Evolutionary conservation across 768 basidiomycete species (phyloP).

Genomic region (Suillus americanus): DNA sequence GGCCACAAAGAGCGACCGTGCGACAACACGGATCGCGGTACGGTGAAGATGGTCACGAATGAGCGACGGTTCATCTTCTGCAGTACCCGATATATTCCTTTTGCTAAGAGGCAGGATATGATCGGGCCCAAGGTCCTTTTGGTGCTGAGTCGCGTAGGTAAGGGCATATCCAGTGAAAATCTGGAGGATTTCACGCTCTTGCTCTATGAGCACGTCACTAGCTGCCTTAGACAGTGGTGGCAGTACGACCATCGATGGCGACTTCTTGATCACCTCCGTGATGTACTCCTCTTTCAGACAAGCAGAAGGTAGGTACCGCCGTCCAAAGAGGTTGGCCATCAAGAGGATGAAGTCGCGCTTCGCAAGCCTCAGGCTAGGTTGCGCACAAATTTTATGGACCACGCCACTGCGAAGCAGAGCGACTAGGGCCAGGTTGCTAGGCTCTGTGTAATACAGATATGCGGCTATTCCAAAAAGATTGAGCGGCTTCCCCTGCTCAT

Average conservation of each 20-base stretch:
- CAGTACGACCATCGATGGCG: conserved; percentile 57
- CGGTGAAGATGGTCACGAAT: conserved; percentile 34
- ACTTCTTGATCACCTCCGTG: conserved; percentile 37
- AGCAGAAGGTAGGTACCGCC: conserved; percentile 50
- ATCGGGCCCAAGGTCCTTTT: conserved; percentile 41
- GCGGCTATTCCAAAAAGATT: conserved; percentile 55
- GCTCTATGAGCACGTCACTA: conserved; percentile 39
- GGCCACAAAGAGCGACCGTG: conserved; percentile 64
- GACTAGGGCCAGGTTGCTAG: conserved; percentile 67
- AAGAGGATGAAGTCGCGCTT: conserved; percentile 52
- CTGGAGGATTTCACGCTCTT: conserved; percentile 48
- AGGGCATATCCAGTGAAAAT: conserved; percentile 59
- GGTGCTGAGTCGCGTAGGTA: conserved; percentile 44
- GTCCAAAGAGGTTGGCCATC: conserved; percentile 65
- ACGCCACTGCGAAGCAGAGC: conserved; percentile 55
- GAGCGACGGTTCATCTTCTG: conserved; percentile 1
- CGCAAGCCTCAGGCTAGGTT: conserved; percentile 38
- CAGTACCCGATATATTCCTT: conserved; percentile 19
- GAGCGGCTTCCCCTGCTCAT: conserved; percentile 53
- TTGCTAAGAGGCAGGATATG: conserved; percentile 49
- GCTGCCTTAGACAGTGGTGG: conserved; percentile 46
- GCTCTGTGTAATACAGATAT: conserved; percentile 65
- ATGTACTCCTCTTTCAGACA: conserved; percentile 39
- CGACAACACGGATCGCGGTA: conserved; percentile 37
- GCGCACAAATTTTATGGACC: conserved; percentile 55